Evolutionary conservation across 768 basidiomycete genomes (phyloP).

Genomic region (Lactarius hengduanensis): DNA sequence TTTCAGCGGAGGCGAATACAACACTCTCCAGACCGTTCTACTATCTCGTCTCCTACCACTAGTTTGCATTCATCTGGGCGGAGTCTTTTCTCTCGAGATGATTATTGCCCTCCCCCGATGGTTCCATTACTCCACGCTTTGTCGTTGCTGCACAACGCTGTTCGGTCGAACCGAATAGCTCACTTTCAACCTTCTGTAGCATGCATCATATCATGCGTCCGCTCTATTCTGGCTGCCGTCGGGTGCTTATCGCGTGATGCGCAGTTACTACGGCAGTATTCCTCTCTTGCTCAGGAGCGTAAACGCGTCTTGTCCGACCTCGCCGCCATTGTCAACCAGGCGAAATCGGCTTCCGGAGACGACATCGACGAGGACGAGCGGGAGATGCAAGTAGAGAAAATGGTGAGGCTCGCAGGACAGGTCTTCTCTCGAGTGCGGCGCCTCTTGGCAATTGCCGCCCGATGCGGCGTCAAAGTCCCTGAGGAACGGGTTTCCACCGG

Average conservation of each 20-base stretch:
- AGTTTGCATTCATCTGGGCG: constrained; percentile 21
- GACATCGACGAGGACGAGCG: constrained; percentile 50
- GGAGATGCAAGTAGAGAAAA: constrained; percentile 60
- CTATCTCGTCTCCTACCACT: constrained; percentile 16
- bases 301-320: constrained; percentile 80
- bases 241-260: constrained; percentile 86
- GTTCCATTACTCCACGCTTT: constrained; percentile 82
- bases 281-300: constrained; percentile 70
- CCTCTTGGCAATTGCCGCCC: constrained; percentile 74
- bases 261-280: constrained; percentile 61
- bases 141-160: constrained; percentile 82
- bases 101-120: constrained; percentile 75
- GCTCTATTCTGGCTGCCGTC: constrained; percentile 77
- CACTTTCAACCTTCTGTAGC: constrained; percentile 96
- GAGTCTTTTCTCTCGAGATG: constrained; percentile 25
- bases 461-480: constrained; percentile 73
- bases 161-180: constrained; percentile 65
- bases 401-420: constrained; percentile 78
- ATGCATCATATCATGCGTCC: constrained; percentile 91
- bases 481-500: constrained; percentile 25
- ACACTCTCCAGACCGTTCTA: constrained; percentile 25
- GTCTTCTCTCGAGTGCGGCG: constrained; percentile 78
- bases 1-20: constrained; percentile 32
- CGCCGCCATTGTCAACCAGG: constrained; percentile 77
- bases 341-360: constrained; percentile 59